phyloP scores from a whole-genome alignment of 306 rosid genomes.

The Mucuna pruriens region DNA sequence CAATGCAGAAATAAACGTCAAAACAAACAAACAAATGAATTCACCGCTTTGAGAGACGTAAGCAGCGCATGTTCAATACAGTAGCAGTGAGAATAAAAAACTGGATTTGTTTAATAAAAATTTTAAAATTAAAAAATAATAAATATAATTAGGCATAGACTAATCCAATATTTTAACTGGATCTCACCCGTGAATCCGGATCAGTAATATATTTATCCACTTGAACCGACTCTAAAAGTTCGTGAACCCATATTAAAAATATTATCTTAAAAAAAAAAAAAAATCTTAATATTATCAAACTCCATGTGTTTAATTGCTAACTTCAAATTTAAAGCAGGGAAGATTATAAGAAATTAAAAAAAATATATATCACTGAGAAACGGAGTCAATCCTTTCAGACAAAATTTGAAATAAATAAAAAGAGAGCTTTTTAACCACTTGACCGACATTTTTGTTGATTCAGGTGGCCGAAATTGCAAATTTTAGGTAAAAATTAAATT shows the following conservation, averaged over 20 bases:
- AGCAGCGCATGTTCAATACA: not conserved
- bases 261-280: not conserved
- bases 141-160: not conserved
- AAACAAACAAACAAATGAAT: not conserved
- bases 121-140: not conserved
- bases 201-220: not conserved
- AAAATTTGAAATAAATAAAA: not conserved
- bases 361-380: not conserved
- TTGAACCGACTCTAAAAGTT: not conserved
- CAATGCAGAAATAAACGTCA: not conserved
- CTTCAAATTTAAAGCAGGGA: not conserved
- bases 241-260: not conserved
- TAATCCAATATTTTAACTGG: not conserved
- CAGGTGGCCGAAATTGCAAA: not conserved
- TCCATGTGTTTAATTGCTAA: not conserved
- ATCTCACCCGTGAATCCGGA: constrained; percentile 13
- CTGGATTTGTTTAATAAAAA: not conserved
- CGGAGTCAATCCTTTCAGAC: not conserved
- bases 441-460: not conserved
- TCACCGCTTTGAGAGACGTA: not conserved
- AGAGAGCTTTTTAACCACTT: not conserved
- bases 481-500: not conserved
- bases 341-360: not conserved
- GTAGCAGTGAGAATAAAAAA: not conserved
- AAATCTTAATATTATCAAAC: not conserved